A percentile compares a stretch with the other conserved stretches of the same genome.
Evolutionary conservation across 768 basidiomycete genomes (phyloP).

Genomic region (Dentipellis fragilis): DNA sequence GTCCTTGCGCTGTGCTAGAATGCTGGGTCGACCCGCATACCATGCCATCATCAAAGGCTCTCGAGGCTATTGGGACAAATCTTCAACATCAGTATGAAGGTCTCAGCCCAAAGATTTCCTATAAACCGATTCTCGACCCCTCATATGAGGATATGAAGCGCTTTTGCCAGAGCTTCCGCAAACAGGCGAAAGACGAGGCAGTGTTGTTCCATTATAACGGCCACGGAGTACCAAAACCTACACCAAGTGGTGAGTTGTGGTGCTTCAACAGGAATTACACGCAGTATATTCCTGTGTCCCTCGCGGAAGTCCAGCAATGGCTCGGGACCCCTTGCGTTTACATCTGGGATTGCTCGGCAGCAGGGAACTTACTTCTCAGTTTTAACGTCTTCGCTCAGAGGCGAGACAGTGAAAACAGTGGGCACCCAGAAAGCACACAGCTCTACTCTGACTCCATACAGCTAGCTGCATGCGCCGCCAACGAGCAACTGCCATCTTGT

Average conservation of each 20-base stretch:
- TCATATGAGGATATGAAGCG: conserved; percentile 88
- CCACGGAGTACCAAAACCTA: conserved; percentile 96
- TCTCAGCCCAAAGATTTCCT: conserved; percentile 86
- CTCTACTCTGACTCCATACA: conserved; percentile 86
- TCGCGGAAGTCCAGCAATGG: conserved; percentile 91
- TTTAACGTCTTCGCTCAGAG: conserved; percentile 74
- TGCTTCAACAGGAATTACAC: conserved; percentile 97
- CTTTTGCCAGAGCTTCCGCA: conserved; percentile 74
- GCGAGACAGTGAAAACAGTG: conserved; percentile 58
- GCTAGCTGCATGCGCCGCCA: conserved; percentile 86
- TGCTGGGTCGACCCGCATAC: conserved; percentile 97
- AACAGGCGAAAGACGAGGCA: conserved; percentile 87
- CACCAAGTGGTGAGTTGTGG: conserved; percentile 93
- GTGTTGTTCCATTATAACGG: conserved; percentile 97
- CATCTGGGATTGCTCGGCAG: conserved; percentile 99
- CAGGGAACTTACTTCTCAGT: conserved; percentile 85
- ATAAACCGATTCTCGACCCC: conserved; percentile 92
- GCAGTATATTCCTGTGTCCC: conserved; percentile 94
- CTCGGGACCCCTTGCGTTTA: conserved; percentile 92
- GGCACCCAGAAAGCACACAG: conserved; percentile 49
- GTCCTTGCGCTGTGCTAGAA: conserved; percentile 89
- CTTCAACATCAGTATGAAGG: conserved; percentile 94
- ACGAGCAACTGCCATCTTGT: conserved; percentile 87
- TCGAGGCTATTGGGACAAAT: conserved; percentile 89
- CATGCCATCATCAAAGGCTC: conserved; percentile 85